Evolutionary conservation across 2,329 filamentous ascomycete species (phyloP).

Genomic region (Thelonectria rubi): DNA sequence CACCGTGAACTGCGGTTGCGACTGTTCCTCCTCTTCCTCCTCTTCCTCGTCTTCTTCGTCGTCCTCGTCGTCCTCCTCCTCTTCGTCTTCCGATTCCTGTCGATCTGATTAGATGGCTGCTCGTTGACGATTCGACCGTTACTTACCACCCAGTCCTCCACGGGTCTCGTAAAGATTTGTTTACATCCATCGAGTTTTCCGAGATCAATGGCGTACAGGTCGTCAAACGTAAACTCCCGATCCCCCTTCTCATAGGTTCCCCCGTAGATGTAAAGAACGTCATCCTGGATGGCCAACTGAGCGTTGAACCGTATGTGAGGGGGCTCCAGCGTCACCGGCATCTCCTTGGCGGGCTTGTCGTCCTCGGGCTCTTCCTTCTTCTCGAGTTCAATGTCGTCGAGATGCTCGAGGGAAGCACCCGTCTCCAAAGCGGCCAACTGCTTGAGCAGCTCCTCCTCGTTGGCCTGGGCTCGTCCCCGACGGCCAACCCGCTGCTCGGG

Average conservation of each 20-base stretch:
- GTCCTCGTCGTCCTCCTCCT: slow-evolving; percentile 67
- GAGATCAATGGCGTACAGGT: slow-evolving; percentile 92
- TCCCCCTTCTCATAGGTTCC: slow-evolving; percentile 97
- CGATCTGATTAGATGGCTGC: slow-evolving; percentile 26
- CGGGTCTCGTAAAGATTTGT: slow-evolving; percentile 85
- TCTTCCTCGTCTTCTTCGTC: slow-evolving; percentile 69
- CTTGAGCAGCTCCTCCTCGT: slow-evolving; percentile 88
- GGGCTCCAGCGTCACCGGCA: slow-evolving; percentile 78
- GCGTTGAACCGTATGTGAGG: slow-evolving; percentile 93
- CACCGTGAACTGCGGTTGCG: slow-evolving; percentile 56
- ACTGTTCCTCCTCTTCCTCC: slow-evolving; percentile 60
- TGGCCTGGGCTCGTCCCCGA: slow-evolving; percentile 82
- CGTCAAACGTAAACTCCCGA: slow-evolving; percentile 93
- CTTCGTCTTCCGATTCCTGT: slow-evolving; percentile 67
- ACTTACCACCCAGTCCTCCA: slow-evolving; percentile 81
- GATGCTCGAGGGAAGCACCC: slow-evolving; percentile 69
- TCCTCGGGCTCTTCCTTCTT: slow-evolving; percentile 65
- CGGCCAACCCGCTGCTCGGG: slow-evolving; percentile 63
- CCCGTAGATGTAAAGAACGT: slow-evolving; percentile 92
- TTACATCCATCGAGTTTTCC: slow-evolving; percentile 94
- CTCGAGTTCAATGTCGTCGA: slow-evolving; percentile 59
- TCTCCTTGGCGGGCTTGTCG: slow-evolving; percentile 66
- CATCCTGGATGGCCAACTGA: slow-evolving; percentile 88
- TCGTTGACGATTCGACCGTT: background rate
- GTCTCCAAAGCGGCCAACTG: slow-evolving; percentile 88